Evolutionary conservation across 2,329 filamentous ascomycete species (phyloP), one percentile per base, ranked within the genome.

Genomic region (Geoglossum cookeanum): DNA sequence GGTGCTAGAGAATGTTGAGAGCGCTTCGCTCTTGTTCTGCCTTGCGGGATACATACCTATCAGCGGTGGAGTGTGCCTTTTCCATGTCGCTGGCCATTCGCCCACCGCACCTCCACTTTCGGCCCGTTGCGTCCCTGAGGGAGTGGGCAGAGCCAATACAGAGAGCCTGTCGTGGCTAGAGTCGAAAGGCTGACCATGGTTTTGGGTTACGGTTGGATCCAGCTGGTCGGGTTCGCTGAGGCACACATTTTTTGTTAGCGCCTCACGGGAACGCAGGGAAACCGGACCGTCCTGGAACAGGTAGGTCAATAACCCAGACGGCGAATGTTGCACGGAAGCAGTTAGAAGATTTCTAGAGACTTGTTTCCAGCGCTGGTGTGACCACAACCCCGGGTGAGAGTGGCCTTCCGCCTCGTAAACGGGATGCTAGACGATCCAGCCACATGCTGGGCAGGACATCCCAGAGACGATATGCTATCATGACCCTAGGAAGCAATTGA

Each of bases 51-150:
- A 8, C n/a, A 33, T 37, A 17, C 49, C 49, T 53, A 53, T 53
- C 30, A 37, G 49, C 49, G 2, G 29, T 17, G 22, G 17, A 45
- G 22, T n/a, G 49, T 53, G 49, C 32, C 49, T 53, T 53, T 53
- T 17, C 49, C 49, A 37, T 37, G 49, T 53, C 30, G 30, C 49
- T 35, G 49, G 49, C 49, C 49, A 53, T 53, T 53, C 49, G 49
- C 49, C 49, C 22, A 37, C 49, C n/a, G 30, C 49, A 53, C 30
- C 29, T 17, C 49, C 49, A 53, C 30, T 53, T 37, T 53, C 49
- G 49, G 49, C 49, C 49, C 49, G 49, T 30, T 53, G 49, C 42
- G 42, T 45, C 42, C 42, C 42, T 45, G 42, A 27, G 37, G 37
- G 32, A 37, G 22, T 9, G 30, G 15, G 3, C 30, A 37, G 30